Evolutionary conservation across 371 early-diverging fungal species (phyloP), one percentile per base, ranked within the genome.

Genomic region (Apophysomyces trapeziformis): DNA sequence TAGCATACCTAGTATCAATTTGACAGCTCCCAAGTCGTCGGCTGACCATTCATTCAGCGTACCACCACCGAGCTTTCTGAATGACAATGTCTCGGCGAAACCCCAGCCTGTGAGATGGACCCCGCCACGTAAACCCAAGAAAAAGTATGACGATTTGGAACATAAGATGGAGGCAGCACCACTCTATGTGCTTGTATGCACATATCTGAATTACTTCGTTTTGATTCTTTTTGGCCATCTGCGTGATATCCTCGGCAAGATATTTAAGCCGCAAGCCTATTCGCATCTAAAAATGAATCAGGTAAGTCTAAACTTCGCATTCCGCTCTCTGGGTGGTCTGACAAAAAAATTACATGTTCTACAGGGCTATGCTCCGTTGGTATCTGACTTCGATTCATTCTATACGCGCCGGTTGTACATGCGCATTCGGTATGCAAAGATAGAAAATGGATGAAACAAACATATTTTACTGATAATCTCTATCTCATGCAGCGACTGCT

Each of bases 311-410:
- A 60, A 26, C 66, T 43, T 21, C 60, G 61, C 16, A 18, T 7
- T n/a, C 16, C 16, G 35, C 18, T 5, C 21, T 21, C 2, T 50
- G 21, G 3, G 32, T 50, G 54, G 54, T 50, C 54, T 50, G 54
- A 50, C 54, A 50, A 50, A 50, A 57, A n/a, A 45, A 62, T 26
- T 26, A 26, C 32, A 26, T 21, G 38, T 59, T 46, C 45, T 59
- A 41, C 38, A 89, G 90, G 93, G 95, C 38, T 89, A 91, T 84
- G 96, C 98, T 54, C 93, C 99, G 69, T 73, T 96, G 73, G 90
- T 93, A 64, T 90, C 95, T 66, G 96, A 96, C 72, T 95, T 99
- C 88, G 96, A 99, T 72, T 96, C 96, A 70, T 96, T 99, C 84
- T 99, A 96, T 86, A 94, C 93, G 54, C 88, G 99, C 63, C 90